Percentiles rank a stretch among this genome's conserved stretches.
phyloP scores from a whole-genome alignment of 768 basidiomycete genomes.

The Leucogyrophana mollusca region DNA sequence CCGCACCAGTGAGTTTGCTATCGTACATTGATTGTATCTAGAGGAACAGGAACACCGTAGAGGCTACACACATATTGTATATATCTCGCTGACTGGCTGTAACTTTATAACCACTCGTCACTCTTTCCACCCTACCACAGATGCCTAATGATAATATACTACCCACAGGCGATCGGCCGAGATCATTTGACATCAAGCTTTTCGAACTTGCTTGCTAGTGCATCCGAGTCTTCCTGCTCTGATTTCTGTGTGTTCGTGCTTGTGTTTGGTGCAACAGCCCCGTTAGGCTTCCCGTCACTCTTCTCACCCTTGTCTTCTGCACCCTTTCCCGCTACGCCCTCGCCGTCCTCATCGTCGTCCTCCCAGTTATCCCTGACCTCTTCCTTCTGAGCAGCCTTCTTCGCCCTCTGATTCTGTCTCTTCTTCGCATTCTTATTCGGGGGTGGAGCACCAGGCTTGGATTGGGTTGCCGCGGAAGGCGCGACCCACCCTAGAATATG shows the following conservation, averaged over 20 bases:
- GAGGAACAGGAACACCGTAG: neutral
- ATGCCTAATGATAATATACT: too few species aligned
- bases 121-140: too few species aligned
- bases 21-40: neutral
- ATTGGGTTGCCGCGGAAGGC: constrained; percentile 42
- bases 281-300: constrained; percentile 19
- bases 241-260: constrained; percentile 5
- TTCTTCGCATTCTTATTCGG: constrained; percentile 82
- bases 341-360: constrained; percentile 52
- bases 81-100: neutral
- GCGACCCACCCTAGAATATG: constrained; percentile 82
- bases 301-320: constrained; percentile 13
- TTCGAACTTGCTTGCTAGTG: constrained; percentile 50
- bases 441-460: constrained; percentile 30
- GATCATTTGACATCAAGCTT: constrained; percentile 55
- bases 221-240: constrained; percentile 19
- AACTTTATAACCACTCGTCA: neutral
- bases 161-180: neutral
- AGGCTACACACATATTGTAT: neutral
- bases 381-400: constrained; percentile 53
- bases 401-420: constrained; percentile 78
- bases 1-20: neutral
- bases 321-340: constrained; percentile 21
- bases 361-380: constrained; percentile 77
- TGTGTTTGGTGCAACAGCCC: constrained; percentile 16